These are phyloP conservation scores for Pharus latifolius DNA, from an alignment of 176 grass and related monocot genomes.

Conservation along the genomic window DNA sequence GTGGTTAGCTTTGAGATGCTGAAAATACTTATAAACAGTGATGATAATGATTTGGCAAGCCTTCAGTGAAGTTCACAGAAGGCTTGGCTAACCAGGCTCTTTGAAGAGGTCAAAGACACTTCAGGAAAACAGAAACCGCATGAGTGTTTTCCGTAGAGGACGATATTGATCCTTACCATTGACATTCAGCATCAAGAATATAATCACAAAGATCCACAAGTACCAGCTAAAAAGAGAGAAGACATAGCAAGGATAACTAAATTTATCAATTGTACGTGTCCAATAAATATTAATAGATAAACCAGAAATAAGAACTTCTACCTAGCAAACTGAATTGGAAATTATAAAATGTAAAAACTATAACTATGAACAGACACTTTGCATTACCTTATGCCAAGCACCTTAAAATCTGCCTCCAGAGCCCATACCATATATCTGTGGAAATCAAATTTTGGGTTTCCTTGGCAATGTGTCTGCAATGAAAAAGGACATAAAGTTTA, in stretches of 20 bases:
- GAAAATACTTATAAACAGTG: not conserved
- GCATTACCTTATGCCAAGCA: slow-evolving; percentile 76
- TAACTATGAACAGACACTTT: not conserved
- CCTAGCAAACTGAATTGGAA: not conserved
- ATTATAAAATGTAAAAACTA: not conserved
- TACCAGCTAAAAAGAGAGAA: slow-evolving; percentile 57
- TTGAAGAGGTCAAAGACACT: not conserved
- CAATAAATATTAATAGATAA: not conserved
- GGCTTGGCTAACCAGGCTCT: not conserved
- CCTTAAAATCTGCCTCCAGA: slow-evolving; percentile 89
- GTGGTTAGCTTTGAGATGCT: not conserved
- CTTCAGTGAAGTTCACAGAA: not conserved
- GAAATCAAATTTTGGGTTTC: slow-evolving; percentile 77
- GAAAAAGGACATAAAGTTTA: not conserved
- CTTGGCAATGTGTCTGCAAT: slow-evolving; percentile 69
- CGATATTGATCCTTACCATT: slow-evolving; percentile 44
- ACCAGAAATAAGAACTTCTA: not conserved
- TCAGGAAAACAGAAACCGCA: not conserved
- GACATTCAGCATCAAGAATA: slow-evolving; percentile 91
- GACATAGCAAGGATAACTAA: not conserved
- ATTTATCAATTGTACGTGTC: not conserved
- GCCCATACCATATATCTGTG: slow-evolving; percentile 79
- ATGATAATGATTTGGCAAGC: not conserved
- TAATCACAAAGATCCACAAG: slow-evolving; percentile 82
- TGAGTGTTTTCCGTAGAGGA: not conserved